phyloP scores from a whole-genome alignment of 257 asterid genomes.

The Phtheirospermum japonicum region DNA sequence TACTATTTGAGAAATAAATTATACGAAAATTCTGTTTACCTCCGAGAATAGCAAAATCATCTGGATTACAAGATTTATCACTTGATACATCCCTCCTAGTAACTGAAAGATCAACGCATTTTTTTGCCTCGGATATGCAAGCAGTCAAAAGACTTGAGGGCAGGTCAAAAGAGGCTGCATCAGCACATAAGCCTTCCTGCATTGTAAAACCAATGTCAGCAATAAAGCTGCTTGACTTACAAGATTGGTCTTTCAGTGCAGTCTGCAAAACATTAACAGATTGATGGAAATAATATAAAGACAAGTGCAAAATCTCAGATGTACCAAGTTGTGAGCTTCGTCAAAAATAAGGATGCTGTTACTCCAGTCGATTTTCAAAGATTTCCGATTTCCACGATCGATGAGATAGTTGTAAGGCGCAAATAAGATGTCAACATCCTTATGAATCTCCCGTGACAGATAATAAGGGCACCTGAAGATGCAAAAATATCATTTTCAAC shows the following conservation, averaged over 20 bases:
- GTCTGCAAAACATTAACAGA: too few species aligned
- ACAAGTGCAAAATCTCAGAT: constrained; percentile 21
- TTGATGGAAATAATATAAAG: constrained; percentile 18
- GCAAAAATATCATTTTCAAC: constrained; percentile 31
- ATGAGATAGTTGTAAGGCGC: constrained; percentile 98
- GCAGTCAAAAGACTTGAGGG: constrained; percentile 81
- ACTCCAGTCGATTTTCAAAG: constrained; percentile 65
- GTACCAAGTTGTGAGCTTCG: constrained; percentile 98
- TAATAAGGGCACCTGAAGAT: constrained; percentile 89
- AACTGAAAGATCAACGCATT: constrained; percentile 67
- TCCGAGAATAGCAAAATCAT: constrained; percentile 84
- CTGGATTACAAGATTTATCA: constrained; percentile 92
- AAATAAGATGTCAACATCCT: constrained; percentile 83
- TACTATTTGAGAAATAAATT: constrained; percentile 16
- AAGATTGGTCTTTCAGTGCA: constrained; percentile 5
- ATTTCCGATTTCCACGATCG: constrained; percentile 71
- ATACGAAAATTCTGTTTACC: constrained; percentile 43
- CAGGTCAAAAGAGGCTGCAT: constrained; percentile 97
- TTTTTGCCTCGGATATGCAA: constrained; percentile 89
- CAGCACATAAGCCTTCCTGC: constrained; percentile 97
- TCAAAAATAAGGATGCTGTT: constrained; percentile 90
- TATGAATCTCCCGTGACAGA: constrained; percentile 86
- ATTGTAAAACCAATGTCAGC: constrained; percentile 29
- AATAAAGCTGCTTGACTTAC: constrained; percentile 20
- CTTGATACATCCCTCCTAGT: constrained; percentile 68